A percentile compares a stretch with the other conserved stretches of the same genome.
These are phyloP conservation scores for Hyphodiscus hymeniophilus DNA, from an alignment of 495 filamentous ascomycete genomes.

Conservation along the genomic window DNA sequence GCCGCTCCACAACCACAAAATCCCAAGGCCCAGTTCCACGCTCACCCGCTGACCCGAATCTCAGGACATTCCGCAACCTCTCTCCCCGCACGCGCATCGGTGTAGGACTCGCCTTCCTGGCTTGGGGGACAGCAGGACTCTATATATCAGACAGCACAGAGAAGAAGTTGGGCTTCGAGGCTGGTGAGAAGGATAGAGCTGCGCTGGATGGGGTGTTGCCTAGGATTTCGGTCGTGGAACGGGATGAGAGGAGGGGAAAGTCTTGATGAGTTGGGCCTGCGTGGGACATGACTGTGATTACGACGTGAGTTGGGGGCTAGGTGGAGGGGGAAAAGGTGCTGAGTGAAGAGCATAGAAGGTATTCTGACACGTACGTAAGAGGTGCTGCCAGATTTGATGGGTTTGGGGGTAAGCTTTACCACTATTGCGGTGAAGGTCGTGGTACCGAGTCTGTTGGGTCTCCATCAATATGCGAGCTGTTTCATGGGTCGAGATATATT, in stretches of 20 bases:
- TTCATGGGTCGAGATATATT: too few species aligned
- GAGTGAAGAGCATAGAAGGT: too few species aligned
- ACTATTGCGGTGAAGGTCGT: too few species aligned
- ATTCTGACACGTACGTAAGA: too few species aligned
- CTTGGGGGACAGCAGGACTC: conserved; percentile 54
- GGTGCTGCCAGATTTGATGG: too few species aligned
- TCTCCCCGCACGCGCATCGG: conserved; percentile 52
- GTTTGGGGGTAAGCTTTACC: too few species aligned
- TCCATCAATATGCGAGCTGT: too few species aligned
- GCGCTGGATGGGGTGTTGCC: conserved; percentile 42
- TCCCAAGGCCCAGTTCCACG: too few species aligned
- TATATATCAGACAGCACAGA: conserved; percentile 52
- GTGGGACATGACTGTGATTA: neutral
- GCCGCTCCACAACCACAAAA: neutral
- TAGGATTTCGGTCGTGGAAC: conserved; percentile 39
- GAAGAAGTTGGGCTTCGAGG: conserved; percentile 49
- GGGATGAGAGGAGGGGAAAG: conserved; percentile 14
- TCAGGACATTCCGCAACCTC: conserved; percentile 52
- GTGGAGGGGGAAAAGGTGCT: neutral
- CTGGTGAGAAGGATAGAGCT: conserved; percentile 53
- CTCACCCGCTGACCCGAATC: neutral
- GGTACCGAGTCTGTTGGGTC: too few species aligned
- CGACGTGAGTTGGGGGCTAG: neutral
- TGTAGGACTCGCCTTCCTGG: conserved; percentile 57
- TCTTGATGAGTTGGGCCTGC: neutral